Evolutionary conservation across 116 monocot species (phyloP).

Genomic region (Zostera marina): DNA sequence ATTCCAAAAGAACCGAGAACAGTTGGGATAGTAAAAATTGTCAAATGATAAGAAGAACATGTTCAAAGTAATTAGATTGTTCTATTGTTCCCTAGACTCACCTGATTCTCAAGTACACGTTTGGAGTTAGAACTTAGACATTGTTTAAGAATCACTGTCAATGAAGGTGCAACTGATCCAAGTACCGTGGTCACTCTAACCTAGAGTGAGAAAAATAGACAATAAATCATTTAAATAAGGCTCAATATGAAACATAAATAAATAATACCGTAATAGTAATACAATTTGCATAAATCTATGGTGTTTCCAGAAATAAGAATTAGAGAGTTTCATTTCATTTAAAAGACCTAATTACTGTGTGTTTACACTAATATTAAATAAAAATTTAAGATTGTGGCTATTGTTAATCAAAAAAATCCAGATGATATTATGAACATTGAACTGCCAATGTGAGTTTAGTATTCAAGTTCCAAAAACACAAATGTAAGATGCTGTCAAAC

Average conservation of each 20-base stretch:
- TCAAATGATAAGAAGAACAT: background rate
- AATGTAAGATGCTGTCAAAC: too few relatives aligned
- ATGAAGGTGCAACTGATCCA: conserved; percentile 64
- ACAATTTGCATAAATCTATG: background rate
- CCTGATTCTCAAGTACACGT: conserved; percentile 38
- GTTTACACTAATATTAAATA: too few relatives aligned
- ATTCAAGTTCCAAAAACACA: too few relatives aligned
- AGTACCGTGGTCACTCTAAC: conserved; percentile 88
- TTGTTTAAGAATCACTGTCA: conserved; percentile 57
- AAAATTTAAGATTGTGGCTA: too few relatives aligned
- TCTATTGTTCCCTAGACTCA: conserved; percentile 3
- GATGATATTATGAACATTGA: too few relatives aligned
- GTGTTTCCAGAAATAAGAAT: too few relatives aligned
- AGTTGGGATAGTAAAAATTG: background rate
- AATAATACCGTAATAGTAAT: background rate
- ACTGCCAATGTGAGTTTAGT: too few relatives aligned
- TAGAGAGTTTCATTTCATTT: too few relatives aligned
- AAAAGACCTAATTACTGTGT: too few relatives aligned
- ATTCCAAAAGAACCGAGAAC: background rate
- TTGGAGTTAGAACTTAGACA: conserved; percentile 31
- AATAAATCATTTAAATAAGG: background rate
- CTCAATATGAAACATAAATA: background rate
- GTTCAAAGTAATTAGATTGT: background rate
- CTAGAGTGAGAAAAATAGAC: conserved; percentile 13
- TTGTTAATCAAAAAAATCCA: too few relatives aligned